phyloP scores from a whole-genome alignment of 768 basidiomycete genomes.

The Leccinellum albellum region DNA sequence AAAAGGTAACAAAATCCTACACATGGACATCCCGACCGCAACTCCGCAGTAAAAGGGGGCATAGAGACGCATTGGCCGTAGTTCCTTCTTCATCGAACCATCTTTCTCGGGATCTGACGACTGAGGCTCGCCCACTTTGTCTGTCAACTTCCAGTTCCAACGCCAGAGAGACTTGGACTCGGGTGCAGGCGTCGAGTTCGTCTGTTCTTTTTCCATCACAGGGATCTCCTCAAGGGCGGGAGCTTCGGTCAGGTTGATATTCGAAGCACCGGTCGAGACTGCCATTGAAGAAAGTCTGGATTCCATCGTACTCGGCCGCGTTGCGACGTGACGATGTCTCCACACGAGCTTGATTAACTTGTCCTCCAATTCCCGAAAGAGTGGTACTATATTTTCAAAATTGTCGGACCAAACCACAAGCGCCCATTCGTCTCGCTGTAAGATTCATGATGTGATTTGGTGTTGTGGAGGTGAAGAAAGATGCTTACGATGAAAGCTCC shows the following conservation, averaged over 20 bases:
- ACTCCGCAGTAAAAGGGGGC: slow-evolving; percentile 73
- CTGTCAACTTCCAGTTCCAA: slow-evolving; percentile 46
- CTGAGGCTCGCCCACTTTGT: slow-evolving; percentile 20
- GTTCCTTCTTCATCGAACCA: slow-evolving; percentile 19
- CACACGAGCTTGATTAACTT: slow-evolving; percentile 82
- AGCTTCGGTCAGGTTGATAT: slow-evolving; percentile 51
- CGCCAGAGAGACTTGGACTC: slow-evolving; percentile 17
- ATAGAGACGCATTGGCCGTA: slow-evolving; percentile 56
- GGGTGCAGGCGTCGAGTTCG: background rate
- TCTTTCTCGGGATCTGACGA: slow-evolving; percentile 49
- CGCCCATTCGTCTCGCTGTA: slow-evolving; percentile 75
- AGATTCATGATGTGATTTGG: background rate
- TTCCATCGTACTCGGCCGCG: slow-evolving; percentile 17
- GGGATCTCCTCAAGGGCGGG: slow-evolving; percentile 16
- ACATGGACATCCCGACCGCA: slow-evolving; percentile 57
- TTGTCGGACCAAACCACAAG: slow-evolving; percentile 83
- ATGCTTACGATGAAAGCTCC: slow-evolving; percentile 77
- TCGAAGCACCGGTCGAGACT: slow-evolving; percentile 48
- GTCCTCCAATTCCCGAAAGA: slow-evolving; percentile 66
- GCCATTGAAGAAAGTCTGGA: slow-evolving; percentile 35
- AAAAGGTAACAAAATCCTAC: slow-evolving; percentile 38
- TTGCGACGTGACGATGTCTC: slow-evolving; percentile 40
- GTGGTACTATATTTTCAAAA: slow-evolving; percentile 71
- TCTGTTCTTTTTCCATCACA: slow-evolving; percentile 18
- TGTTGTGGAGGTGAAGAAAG: background rate